Conservation (phyloP, 257 asterid species). For the Datura wrightii region DNA sequence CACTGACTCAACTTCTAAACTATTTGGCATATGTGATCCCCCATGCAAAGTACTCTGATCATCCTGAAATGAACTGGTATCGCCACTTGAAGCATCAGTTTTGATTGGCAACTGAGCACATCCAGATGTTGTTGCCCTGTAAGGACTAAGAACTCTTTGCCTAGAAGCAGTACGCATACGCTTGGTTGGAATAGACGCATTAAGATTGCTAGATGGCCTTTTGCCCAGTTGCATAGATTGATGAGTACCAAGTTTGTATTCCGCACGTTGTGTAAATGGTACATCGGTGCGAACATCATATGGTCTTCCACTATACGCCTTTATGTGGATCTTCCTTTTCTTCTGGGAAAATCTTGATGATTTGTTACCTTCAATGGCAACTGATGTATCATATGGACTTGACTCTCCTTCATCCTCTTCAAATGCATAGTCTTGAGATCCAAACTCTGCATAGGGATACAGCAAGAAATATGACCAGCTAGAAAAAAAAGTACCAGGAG, state of each 20-base stretch:
- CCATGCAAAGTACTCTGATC: conserved; percentile 81
- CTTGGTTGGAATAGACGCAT: conserved; percentile 87
- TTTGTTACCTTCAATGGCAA: conserved; percentile 59
- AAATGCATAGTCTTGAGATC: conserved; percentile 59
- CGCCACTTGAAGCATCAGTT: conserved; percentile 94
- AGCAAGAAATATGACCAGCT: conserved; percentile 35
- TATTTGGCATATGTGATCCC: conserved; percentile 63
- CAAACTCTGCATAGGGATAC: conserved; percentile 55
- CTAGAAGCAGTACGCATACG: conserved; percentile 90
- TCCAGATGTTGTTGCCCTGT: conserved; percentile 74
- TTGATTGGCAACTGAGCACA: conserved; percentile 70
- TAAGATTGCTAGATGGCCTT: conserved; percentile 75
- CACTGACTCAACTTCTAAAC: conserved; percentile 76
- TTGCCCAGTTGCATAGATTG: conserved; percentile 64
- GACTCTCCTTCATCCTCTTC: conserved; percentile 89
- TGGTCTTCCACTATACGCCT: conserved; percentile 63
- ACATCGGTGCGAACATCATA: conserved; percentile 62
- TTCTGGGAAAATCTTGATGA: conserved; percentile 66
- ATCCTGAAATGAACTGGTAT: conserved; percentile 91
- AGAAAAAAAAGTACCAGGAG: conserved; percentile 35
- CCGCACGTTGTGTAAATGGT: conserved; percentile 58
- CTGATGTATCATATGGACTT: conserved; percentile 58
- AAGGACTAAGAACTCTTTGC: conserved; percentile 77
- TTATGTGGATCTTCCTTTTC: conserved; percentile 61
- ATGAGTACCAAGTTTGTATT: conserved; percentile 56